phyloP scores from a whole-genome alignment of 225 moss, liverwort and hornwort genomes.

The Polytrichum commune region DNA sequence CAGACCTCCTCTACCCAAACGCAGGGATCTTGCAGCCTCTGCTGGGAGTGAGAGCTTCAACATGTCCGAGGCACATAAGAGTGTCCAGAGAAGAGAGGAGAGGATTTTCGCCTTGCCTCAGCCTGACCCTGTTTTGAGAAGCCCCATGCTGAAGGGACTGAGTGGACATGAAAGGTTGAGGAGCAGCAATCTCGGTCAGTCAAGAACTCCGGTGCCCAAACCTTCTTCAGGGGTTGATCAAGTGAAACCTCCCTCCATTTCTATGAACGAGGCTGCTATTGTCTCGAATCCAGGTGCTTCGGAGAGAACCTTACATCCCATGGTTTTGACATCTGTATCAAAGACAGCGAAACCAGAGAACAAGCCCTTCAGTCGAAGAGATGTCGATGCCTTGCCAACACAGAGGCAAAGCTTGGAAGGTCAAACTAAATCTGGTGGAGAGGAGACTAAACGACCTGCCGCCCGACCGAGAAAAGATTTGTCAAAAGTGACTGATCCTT shows the following conservation, averaged over 20 bases:
- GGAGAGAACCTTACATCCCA: background rate
- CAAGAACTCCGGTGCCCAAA: slow-evolving; percentile 1
- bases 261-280: background rate
- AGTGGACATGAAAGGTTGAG: slow-evolving; percentile 30
- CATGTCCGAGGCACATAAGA: slow-evolving; percentile 14
- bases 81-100: slow-evolving; percentile 7
- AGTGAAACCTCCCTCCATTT: background rate
- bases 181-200: slow-evolving; percentile 13
- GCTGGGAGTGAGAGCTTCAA: slow-evolving; percentile 2
- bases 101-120: slow-evolving; percentile 16
- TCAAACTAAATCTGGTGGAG: background rate
- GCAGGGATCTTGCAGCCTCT: slow-evolving; percentile 7
- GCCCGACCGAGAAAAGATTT: background rate
- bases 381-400: background rate
- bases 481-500: background rate
- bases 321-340: background rate
- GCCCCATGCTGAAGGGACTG: slow-evolving; percentile 30
- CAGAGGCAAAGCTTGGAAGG: background rate
- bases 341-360: background rate
- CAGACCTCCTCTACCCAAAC: slow-evolving; percentile 12
- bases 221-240: background rate
- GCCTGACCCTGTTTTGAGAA: slow-evolving; percentile 44
- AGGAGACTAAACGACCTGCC: background rate
- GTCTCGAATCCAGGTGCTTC: background rate
- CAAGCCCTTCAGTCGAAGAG: background rate